Conservation (phyloP, 148 eudicot genomes). For the Arbutus unedo region DNA sequence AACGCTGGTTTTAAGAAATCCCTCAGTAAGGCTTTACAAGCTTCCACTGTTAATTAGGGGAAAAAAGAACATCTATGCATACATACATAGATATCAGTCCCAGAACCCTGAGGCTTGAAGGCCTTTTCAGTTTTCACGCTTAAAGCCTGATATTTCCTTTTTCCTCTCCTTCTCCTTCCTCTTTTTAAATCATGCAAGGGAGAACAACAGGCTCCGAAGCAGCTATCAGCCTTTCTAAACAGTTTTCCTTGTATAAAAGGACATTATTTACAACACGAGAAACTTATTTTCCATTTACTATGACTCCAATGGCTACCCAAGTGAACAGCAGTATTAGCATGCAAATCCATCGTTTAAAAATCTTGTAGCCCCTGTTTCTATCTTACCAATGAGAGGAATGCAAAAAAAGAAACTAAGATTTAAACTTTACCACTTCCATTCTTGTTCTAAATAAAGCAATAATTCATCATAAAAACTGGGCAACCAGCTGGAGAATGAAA, state of each 20-base stretch:
- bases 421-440: slow-evolving; percentile 87
- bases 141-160: neutral
- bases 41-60: neutral
- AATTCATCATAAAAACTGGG: slow-evolving; percentile 88
- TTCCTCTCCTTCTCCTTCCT: neutral
- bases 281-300: neutral
- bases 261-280: neutral
- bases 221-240: neutral
- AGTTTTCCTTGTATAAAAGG: neutral
- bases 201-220: neutral
- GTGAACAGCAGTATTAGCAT: neutral
- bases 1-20: neutral
- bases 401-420: neutral
- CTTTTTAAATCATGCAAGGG: neutral
- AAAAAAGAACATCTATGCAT: neutral
- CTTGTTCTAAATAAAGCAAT: slow-evolving; percentile 92
- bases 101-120: neutral
- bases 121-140: neutral
- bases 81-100: neutral
- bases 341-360: neutral
- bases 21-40: neutral
- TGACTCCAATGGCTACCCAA: neutral
- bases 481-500: slow-evolving; percentile 83
- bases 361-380: neutral
- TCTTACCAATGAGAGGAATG: slow-evolving; percentile 10